These are phyloP conservation scores for Yarrowia divulgata DNA, from an alignment of 805 yeast species.

Conservation along the genomic window DNA sequence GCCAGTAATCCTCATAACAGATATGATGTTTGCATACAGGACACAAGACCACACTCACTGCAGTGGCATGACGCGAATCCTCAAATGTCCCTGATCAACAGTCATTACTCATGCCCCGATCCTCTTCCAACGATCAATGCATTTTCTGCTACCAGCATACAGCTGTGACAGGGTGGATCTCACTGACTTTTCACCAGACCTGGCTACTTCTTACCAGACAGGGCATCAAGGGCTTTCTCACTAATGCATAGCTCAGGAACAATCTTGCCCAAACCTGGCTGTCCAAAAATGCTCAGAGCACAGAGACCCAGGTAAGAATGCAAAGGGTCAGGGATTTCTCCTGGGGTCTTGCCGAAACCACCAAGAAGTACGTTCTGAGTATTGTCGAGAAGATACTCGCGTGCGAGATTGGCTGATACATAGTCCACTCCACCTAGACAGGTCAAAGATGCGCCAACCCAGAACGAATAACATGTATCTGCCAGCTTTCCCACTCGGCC, in stretches of 20 bases:
- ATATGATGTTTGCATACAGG: too few species aligned
- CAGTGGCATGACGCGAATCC: too few species aligned
- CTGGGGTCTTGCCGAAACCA: constrained; percentile 76
- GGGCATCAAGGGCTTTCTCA: constrained; percentile 40
- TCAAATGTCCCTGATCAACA: too few species aligned
- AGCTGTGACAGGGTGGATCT: too few species aligned
- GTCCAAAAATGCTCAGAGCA: constrained; percentile 47
- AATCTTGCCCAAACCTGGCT: constrained; percentile 43
- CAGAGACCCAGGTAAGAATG: constrained; percentile 66
- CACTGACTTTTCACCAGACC: too few species aligned
- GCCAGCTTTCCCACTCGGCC: constrained; percentile 85
- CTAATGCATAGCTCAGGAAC: constrained; percentile 50
- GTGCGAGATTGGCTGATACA: constrained; percentile 52
- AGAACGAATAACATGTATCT: constrained; percentile 89
- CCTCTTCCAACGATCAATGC: too few species aligned
- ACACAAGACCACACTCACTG: too few species aligned
- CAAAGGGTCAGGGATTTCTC: constrained; percentile 63
- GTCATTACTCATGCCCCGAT: too few species aligned
- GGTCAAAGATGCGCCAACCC: constrained; percentile 70
- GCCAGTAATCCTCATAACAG: too few species aligned
- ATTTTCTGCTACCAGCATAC: too few species aligned
- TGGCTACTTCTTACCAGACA: background rate
- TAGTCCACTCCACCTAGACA: constrained; percentile 53
- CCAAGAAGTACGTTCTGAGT: constrained; percentile 74
- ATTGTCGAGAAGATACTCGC: constrained; percentile 56